phyloP scores from a whole-genome alignment of 169 alveolate species.

The Plasmodium gonderi region DNA sequence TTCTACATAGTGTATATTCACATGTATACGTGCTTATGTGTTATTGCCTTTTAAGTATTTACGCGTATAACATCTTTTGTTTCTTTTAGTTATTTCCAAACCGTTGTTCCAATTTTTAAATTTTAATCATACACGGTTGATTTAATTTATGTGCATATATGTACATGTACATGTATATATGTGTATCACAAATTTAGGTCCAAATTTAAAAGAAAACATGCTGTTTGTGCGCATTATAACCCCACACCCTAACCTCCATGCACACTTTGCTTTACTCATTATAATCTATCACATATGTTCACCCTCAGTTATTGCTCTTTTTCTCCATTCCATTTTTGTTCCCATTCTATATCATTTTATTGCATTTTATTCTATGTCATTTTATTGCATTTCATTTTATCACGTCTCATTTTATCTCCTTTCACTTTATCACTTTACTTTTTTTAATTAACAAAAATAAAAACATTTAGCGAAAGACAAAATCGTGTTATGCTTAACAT shows the following conservation, averaged over 20 bases:
- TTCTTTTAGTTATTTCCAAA: background rate
- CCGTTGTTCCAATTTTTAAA: slow-evolving; percentile 11
- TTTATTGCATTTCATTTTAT: background rate
- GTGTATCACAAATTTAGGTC: slow-evolving; percentile 19
- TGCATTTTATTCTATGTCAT: background rate
- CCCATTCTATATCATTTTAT: background rate
- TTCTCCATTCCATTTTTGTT: background rate
- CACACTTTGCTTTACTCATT: background rate
- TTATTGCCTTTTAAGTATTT: slow-evolving; percentile 5
- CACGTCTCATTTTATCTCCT: background rate
- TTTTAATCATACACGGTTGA: slow-evolving; percentile 28
- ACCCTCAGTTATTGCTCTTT: too few species aligned
- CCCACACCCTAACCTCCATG: background rate
- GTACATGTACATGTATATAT: background rate
- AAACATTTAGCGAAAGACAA: background rate
- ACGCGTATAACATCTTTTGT: slow-evolving; percentile 14
- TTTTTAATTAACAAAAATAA: background rate
- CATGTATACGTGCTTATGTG: background rate
- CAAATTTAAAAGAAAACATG: slow-evolving; percentile 19
- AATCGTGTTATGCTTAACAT: background rate
- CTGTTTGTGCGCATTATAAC: background rate
- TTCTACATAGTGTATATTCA: slow-evolving; percentile 5
- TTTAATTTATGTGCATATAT: background rate
- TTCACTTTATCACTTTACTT: background rate
- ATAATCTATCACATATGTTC: background rate